Conservation (phyloP, 345 rosid species). For the Citrus sp. region DNA sequence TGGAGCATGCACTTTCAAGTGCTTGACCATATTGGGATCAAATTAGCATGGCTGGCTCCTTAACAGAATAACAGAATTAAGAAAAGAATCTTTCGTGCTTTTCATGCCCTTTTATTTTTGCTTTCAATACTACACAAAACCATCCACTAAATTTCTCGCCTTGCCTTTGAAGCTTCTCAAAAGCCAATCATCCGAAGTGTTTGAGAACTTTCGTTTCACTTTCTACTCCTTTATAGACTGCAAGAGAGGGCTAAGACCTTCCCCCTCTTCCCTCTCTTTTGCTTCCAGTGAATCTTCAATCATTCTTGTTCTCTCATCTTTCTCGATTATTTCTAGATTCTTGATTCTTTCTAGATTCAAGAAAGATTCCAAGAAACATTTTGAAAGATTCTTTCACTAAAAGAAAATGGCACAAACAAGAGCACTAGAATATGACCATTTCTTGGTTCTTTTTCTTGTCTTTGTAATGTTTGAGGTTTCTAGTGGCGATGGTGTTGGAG, state of each 20-base stretch:
- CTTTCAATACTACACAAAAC: not conserved
- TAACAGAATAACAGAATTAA: conserved; percentile 41
- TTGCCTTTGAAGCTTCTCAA: conserved; percentile 22
- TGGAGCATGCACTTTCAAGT: not conserved
- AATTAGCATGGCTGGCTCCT: not conserved
- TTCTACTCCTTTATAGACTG: not conserved
- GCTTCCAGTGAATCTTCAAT: not conserved
- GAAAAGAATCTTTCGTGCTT: conserved; percentile 31
- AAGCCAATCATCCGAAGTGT: not conserved
- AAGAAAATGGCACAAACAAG: conserved; percentile 12
- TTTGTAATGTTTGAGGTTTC: conserved; percentile 1
- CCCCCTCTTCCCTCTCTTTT: conserved; percentile 13
- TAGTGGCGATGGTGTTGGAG: conserved; percentile 30
- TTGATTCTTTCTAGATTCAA: conserved; percentile 11
- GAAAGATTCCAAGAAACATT: conserved; percentile 11
- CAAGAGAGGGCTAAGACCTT: not conserved
- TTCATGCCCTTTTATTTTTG: not conserved
- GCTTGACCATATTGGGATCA: not conserved
- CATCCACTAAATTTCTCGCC: conserved; percentile 10
- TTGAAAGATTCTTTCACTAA: not conserved
- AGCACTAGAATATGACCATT: not conserved
- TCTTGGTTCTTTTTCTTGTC: conserved; percentile 13
- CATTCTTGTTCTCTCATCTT: not conserved
- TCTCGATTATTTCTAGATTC: not conserved
- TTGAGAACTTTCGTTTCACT: not conserved